phyloP scores from a whole-genome alignment of 768 basidiomycete genomes.

The Termitomyces sp. region DNA sequence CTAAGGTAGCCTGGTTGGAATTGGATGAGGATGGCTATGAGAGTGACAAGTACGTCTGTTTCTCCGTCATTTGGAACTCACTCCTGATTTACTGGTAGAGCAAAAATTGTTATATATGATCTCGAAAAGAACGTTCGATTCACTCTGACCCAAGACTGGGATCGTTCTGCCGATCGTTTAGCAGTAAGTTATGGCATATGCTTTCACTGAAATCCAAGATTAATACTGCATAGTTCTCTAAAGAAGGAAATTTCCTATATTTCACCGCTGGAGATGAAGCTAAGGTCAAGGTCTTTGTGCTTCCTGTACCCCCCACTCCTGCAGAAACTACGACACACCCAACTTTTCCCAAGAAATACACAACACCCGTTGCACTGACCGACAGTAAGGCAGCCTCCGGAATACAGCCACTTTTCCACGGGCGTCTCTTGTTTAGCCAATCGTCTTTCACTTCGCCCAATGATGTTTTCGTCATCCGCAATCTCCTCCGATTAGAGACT shows the following conservation, averaged over 20 bases:
- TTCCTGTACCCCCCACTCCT: slow-evolving; percentile 64
- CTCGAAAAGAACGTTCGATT: slow-evolving; percentile 59
- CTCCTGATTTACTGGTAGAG: slow-evolving; percentile 30
- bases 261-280: slow-evolving; percentile 77
- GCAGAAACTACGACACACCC: slow-evolving; percentile 48
- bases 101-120: slow-evolving; percentile 78
- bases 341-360: slow-evolving; percentile 38
- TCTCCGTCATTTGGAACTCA: not conserved
- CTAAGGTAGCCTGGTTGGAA: slow-evolving; percentile 84
- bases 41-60: slow-evolving; percentile 56
- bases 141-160: slow-evolving; percentile 81
- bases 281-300: slow-evolving; percentile 63
- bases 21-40: slow-evolving; percentile 87
- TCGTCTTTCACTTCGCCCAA: slow-evolving; percentile 78
- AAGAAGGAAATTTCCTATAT: slow-evolving; percentile 64
- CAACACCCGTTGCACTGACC: slow-evolving; percentile 56
- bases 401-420: slow-evolving; percentile 53
- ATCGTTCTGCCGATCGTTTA: slow-evolving; percentile 65
- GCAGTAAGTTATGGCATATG: slow-evolving; percentile 36
- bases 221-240: slow-evolving; percentile 55
- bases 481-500: slow-evolving; percentile 39
- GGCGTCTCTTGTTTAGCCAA: slow-evolving; percentile 64
- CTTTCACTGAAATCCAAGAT: not conserved
- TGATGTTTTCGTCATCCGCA: slow-evolving; percentile 63
- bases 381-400: slow-evolving; percentile 50